A percentile compares a stretch with the other conserved stretches of the same genome.
Evolutionary conservation across 2,329 filamentous ascomycete species (phyloP).

Genomic region (Ophiocordyceps camponoti-leonardi): DNA sequence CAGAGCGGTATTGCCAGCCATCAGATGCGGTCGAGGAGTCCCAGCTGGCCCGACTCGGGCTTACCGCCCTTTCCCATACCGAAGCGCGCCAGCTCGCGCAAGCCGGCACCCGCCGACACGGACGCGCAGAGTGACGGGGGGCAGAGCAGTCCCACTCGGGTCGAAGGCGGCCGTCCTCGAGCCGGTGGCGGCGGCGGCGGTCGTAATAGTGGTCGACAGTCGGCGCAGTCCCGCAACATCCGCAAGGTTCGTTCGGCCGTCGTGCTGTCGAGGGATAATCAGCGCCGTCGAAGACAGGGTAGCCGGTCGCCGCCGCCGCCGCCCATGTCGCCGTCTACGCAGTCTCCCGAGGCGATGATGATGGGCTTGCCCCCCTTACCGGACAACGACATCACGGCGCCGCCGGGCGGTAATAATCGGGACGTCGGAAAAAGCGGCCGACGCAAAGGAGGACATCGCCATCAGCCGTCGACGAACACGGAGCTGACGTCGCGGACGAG

Average conservation of each 20-base stretch:
- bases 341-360: slow-evolving; percentile 51
- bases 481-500: slow-evolving; percentile 30
- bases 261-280: slow-evolving; percentile 44
- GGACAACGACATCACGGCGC: slow-evolving; percentile 51
- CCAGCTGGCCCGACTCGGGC: slow-evolving; percentile 40
- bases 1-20: slow-evolving; percentile 62
- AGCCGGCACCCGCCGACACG: slow-evolving; percentile 44
- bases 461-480: slow-evolving; percentile 38
- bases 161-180: slow-evolving; percentile 37
- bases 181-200: slow-evolving; percentile 25
- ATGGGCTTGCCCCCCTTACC: slow-evolving; percentile 58
- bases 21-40: slow-evolving; percentile 43
- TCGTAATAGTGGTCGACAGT: slow-evolving; percentile 16
- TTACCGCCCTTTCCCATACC: slow-evolving; percentile 87
- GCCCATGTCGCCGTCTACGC: slow-evolving; percentile 51
- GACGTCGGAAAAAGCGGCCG: slow-evolving; percentile 18
- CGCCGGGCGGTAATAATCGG: slow-evolving; percentile 29
- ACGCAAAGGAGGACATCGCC: slow-evolving; percentile 30
- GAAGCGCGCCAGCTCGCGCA: slow-evolving; percentile 70
- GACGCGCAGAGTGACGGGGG: slow-evolving; percentile 55
- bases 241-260: slow-evolving; percentile 77
- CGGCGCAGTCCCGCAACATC: slow-evolving; percentile 42
- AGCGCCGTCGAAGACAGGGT: slow-evolving; percentile 28
- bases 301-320: slow-evolving; percentile 49
- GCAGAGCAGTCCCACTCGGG: slow-evolving; percentile 58